Percentiles rank a stretch among this genome's conserved stretches.
Conservation (phyloP, 176 grass and related monocot species). For the Paspalum notatum region DNA sequence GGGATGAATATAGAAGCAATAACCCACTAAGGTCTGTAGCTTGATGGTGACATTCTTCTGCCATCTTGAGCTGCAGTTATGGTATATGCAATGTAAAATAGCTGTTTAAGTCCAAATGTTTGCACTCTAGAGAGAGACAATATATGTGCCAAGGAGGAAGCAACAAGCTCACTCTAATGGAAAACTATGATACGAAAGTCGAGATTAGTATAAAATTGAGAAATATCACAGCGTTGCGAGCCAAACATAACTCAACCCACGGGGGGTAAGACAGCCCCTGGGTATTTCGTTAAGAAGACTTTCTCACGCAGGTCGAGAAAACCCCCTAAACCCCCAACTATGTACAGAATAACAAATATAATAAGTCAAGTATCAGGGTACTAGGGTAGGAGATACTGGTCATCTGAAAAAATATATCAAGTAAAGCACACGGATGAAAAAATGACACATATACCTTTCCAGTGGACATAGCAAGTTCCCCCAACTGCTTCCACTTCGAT, state of each 20-base stretch:
- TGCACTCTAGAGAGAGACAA: background rate
- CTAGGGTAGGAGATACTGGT: background rate
- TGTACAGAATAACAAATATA: background rate
- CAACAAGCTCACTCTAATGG: constrained; percentile 2
- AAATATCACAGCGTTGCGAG: background rate
- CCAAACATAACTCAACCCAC: too few relatives aligned
- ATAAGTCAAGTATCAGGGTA: constrained; percentile 13
- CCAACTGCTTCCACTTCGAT: constrained; percentile 90
- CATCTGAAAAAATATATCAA: background rate
- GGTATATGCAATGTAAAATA: constrained; percentile 1
- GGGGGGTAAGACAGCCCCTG: too few relatives aligned
- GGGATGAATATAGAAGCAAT: constrained; percentile 85
- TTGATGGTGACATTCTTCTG: constrained; percentile 75
- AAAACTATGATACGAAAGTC: background rate
- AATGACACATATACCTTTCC: constrained; percentile 59
- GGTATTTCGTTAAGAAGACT: too few relatives aligned
- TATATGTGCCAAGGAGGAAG: background rate
- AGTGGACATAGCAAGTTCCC: constrained; percentile 76
- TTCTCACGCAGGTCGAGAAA: too few relatives aligned
- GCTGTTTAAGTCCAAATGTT: constrained; percentile 12
- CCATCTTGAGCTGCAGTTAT: constrained; percentile 69
- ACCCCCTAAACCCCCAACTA: too few relatives aligned
- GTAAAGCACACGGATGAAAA: background rate
- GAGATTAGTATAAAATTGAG: background rate
- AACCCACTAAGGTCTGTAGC: constrained; percentile 78